phyloP scores from a whole-genome alignment of 352 stramenopile species.

The Globisporangium solare region DNA sequence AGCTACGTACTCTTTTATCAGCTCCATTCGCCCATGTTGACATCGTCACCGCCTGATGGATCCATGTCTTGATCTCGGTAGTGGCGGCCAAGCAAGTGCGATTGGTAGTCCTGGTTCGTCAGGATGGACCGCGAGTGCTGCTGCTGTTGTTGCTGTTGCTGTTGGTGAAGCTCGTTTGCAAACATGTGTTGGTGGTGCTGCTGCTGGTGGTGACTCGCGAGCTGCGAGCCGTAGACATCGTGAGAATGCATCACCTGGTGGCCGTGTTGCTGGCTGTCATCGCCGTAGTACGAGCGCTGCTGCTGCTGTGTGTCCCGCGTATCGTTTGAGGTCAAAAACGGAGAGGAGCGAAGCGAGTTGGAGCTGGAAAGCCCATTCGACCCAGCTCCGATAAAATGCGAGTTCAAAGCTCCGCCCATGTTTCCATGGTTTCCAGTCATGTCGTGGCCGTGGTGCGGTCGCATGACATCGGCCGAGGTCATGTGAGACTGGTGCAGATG shows the following conservation, averaged over 20 bases:
- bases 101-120: slow-evolving; percentile 45
- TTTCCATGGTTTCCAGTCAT: slow-evolving; percentile 6
- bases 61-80: slow-evolving; percentile 59
- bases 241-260: slow-evolving; percentile 35
- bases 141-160: slow-evolving; percentile 35
- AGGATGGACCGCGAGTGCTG: slow-evolving; percentile 27
- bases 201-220: slow-evolving; percentile 31
- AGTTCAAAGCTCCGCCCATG: slow-evolving; percentile 3
- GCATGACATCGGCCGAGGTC: slow-evolving; percentile 27
- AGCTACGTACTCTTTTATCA: slow-evolving; percentile 11
- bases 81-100: slow-evolving; percentile 29
- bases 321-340: slow-evolving; percentile 13
- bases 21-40: slow-evolving; percentile 63
- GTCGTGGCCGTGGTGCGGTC: slow-evolving; percentile 27
- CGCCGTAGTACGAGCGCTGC: slow-evolving; percentile 34
- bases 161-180: slow-evolving; percentile 19
- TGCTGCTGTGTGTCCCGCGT: slow-evolving; percentile 12
- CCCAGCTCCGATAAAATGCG: slow-evolving; percentile 11
- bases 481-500: slow-evolving; percentile 16
- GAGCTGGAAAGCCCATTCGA: slow-evolving; percentile 3
- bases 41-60: slow-evolving; percentile 36
- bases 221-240: slow-evolving; percentile 44
- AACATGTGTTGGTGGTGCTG: slow-evolving; percentile 35
- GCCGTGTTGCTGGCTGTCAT: slow-evolving; percentile 30
- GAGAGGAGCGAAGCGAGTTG: slow-evolving; percentile 10